Evolutionary conservation across 176 grass and related monocot genomes (phyloP).

Genomic region (Dendrocalamus sinicus): DNA sequence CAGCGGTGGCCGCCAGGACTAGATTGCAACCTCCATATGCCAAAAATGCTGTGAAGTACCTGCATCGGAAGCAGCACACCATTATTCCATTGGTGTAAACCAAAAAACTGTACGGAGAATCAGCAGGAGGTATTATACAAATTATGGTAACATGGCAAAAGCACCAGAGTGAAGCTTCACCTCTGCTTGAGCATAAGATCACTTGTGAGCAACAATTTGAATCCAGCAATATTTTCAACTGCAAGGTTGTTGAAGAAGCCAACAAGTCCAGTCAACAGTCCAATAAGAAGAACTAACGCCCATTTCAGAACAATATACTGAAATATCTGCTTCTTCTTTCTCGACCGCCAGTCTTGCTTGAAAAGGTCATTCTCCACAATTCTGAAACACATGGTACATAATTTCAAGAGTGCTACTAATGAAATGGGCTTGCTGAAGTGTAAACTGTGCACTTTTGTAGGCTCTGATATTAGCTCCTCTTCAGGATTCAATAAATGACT

Average conservation of each 20-base stretch:
- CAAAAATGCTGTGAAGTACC: slow-evolving; percentile 86
- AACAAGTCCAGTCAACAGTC: slow-evolving; percentile 75
- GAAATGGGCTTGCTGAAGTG: neutral
- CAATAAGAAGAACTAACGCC: slow-evolving; percentile 86
- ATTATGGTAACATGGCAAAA: slow-evolving; percentile 20
- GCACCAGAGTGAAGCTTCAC: slow-evolving; percentile 56
- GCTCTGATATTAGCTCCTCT: neutral
- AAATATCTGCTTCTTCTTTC: slow-evolving; percentile 89
- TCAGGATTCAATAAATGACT: neutral
- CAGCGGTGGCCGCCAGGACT: slow-evolving; percentile 65
- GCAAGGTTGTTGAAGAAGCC: slow-evolving; percentile 94
- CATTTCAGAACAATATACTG: slow-evolving; percentile 94
- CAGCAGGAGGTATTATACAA: neutral
- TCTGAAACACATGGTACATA: slow-evolving; percentile 40
- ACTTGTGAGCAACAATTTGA: slow-evolving; percentile 81
- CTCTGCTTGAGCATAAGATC: slow-evolving; percentile 81
- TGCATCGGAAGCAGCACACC: slow-evolving; percentile 72
- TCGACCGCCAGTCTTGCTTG: slow-evolving; percentile 92
- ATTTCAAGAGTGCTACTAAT: neutral
- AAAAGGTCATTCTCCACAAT: slow-evolving; percentile 95
- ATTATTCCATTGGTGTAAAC: slow-evolving; percentile 35
- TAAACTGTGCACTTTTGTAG: neutral
- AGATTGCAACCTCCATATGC: slow-evolving; percentile 70
- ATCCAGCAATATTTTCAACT: slow-evolving; percentile 94
- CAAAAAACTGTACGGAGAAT: slow-evolving; percentile 8